Evolutionary conservation across 768 basidiomycete species (phyloP), one percentile per base, ranked within the genome.

Genomic region (Lanmaoa pseudosensibilis): DNA sequence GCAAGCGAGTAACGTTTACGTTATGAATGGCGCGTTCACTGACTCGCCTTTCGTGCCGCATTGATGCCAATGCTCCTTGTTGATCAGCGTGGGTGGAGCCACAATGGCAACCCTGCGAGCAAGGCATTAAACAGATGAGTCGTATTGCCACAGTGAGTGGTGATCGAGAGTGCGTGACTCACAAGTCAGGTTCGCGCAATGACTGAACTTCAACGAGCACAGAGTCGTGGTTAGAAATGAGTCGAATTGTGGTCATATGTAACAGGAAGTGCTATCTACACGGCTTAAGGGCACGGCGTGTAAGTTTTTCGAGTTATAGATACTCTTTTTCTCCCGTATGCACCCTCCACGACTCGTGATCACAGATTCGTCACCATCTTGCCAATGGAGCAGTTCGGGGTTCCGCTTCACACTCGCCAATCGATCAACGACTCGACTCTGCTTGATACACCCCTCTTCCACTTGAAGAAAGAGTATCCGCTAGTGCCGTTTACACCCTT

Each of bases 61-160:
- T 37, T 25, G 5, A 8, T n/a, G 18, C 39, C 52, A 12, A 59
- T 41, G 27, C n/a, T 27, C 10, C 21, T 37, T 9, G 12, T 36
- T 38, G 37, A 52, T 39, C 30, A 59, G 57, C 3, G 57, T 46
- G 18, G 12, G 25, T 38, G 58, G 58, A 33, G 46, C 10, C 6
- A 54, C 52, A 10, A 16, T 50, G 38, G 52, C 48, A 18, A 46
- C 58, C 25, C 37, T 34, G 54, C 12, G 16, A 36, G 38, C 53
- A 8, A 46, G 44, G 21, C 13, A 8, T 19, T 23, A 18, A 38
- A 33, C 6, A 21, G 23, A 16, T 9, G 23, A 36, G 23, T 7
- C 13, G 13, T 47, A 13, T 33, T 30, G 15, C 8, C 41, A 8
- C 16, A 9, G 16, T 5, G 23, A 43, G 21, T 21, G 9, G 8